Conservation (phyloP, 2,329 filamentous ascomycete genomes). For the Diaporthe velutina region DNA sequence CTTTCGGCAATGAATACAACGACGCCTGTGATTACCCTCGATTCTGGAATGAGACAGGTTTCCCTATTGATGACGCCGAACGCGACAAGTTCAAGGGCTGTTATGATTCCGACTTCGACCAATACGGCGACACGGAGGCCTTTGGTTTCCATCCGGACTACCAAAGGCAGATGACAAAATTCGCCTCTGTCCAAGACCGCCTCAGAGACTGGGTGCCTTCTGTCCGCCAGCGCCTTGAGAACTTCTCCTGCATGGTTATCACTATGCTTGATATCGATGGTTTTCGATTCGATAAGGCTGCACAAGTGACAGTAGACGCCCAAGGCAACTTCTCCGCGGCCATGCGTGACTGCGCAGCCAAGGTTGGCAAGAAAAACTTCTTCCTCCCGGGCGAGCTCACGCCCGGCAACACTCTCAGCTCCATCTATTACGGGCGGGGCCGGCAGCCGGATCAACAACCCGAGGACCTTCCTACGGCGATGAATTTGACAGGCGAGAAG, state of each 20-base stretch:
- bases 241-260: constrained; percentile 74
- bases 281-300: constrained; percentile 76
- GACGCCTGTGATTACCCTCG: constrained; percentile 68
- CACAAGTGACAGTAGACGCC: constrained; percentile 73
- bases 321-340: constrained; percentile 69
- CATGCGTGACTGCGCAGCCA: constrained; percentile 68
- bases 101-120: constrained; percentile 74
- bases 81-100: constrained; percentile 64
- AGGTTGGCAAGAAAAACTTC: constrained; percentile 73
- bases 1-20: constrained; percentile 65
- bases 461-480: constrained; percentile 59
- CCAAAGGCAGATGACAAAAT: constrained; percentile 74
- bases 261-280: constrained; percentile 74
- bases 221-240: constrained; percentile 68
- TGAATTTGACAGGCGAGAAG: constrained; percentile 57
- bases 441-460: constrained; percentile 67
- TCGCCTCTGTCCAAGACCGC: constrained; percentile 76
- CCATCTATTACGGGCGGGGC: constrained; percentile 73
- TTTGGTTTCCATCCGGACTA: constrained; percentile 75
- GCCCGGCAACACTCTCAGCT: constrained; percentile 70
- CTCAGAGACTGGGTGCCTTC: constrained; percentile 73
- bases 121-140: constrained; percentile 73
- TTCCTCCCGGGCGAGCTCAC: constrained; percentile 75
- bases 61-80: constrained; percentile 60
- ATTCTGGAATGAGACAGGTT: constrained; percentile 72